Percentiles rank a stretch among this genome's conserved stretches.
These are phyloP conservation scores for Powellomyces hirtus DNA, from an alignment of 192 early-diverging fungal species.

Conservation along the genomic window DNA sequence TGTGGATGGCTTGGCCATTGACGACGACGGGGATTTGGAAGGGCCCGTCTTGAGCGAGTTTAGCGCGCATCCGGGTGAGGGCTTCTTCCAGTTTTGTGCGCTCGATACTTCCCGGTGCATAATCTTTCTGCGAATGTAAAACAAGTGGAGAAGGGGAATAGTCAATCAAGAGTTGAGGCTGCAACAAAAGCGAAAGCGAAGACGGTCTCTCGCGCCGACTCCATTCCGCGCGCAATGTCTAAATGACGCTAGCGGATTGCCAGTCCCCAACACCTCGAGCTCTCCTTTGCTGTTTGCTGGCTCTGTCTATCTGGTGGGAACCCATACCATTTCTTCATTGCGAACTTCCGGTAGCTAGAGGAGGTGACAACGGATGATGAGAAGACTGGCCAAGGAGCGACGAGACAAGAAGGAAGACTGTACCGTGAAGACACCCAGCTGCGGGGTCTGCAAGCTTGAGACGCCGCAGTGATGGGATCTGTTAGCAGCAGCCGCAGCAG, in stretches of 20 bases:
- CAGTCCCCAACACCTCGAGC: no score
- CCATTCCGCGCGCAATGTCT: neutral
- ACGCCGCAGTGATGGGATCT: neutral
- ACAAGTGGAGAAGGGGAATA: neutral
- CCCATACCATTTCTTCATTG: slow-evolving; percentile 25
- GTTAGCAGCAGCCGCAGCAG: neutral
- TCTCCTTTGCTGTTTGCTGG: no score
- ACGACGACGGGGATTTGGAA: slow-evolving; percentile 80
- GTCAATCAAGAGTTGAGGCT: neutral
- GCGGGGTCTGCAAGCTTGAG: slow-evolving; percentile 12
- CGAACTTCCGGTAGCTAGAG: slow-evolving; percentile 18
- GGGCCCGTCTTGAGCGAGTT: slow-evolving; percentile 46
- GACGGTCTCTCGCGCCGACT: no score
- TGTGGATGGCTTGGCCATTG: slow-evolving; percentile 72
- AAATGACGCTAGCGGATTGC: no score
- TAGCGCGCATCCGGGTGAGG: slow-evolving; percentile 68
- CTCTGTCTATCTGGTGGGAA: neutral
- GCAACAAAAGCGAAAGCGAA: no score
- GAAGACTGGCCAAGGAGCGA: no score
- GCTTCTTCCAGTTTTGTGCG: slow-evolving; percentile 71
- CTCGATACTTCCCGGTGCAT: slow-evolving; percentile 73
- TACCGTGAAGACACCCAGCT: slow-evolving; percentile 26
- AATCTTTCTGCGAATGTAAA: slow-evolving; percentile 50
- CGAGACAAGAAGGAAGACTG: neutral
- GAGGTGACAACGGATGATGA: neutral